phyloP scores from a whole-genome alignment of 73 alveolate genomes.

The Paramecium primaurelia region DNA sequence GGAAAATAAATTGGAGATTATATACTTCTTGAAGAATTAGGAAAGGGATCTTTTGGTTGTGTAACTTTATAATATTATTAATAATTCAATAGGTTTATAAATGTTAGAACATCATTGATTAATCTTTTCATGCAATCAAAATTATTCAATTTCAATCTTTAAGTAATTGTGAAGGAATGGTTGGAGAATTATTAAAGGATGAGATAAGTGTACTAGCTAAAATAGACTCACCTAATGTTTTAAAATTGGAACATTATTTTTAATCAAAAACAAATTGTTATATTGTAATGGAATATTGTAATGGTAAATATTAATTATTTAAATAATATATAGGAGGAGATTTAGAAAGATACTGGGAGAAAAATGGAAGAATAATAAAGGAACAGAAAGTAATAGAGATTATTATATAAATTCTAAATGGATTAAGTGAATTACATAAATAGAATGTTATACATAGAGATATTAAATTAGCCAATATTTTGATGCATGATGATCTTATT shows the following conservation, averaged over 20 bases:
- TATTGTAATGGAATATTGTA: constrained; percentile 21
- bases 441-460: constrained; percentile 9
- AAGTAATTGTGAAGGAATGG: neutral
- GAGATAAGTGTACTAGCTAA: neutral
- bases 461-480: constrained; percentile 11
- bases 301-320: neutral
- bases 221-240: neutral
- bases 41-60: neutral
- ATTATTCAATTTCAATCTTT: neutral
- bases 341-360: neutral
- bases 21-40: neutral
- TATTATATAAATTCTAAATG: neutral
- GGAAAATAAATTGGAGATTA: neutral
- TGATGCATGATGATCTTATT: neutral
- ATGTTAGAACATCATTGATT: neutral
- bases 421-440: constrained; percentile 24
- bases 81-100: neutral
- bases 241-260: neutral
- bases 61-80: neutral
- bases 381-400: neutral
- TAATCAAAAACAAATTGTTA: neutral
- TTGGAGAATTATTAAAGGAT: neutral
- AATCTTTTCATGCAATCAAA: neutral
- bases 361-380: neutral
- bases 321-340: neutral